Evolutionary conservation across 2,329 filamentous ascomycete species (phyloP).

Genomic region (Cladophialophora chaetospira): DNA sequence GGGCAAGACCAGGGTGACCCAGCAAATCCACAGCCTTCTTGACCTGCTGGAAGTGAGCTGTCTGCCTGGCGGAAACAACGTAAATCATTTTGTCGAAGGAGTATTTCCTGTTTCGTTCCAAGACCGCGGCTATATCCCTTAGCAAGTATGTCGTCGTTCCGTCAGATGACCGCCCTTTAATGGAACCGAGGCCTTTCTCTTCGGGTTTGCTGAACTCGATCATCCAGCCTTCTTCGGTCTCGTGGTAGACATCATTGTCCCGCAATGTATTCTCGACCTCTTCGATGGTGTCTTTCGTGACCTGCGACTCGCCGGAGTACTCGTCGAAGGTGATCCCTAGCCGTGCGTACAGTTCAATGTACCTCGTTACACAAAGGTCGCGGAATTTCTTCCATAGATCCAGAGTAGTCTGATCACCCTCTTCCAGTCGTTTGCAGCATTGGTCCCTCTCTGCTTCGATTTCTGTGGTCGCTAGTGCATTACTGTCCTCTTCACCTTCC

Average conservation of each 20-base stretch:
- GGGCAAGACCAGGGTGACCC: constrained; percentile 66
- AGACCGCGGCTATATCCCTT: constrained; percentile 73
- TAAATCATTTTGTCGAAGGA: constrained; percentile 80
- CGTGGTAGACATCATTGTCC: constrained; percentile 66
- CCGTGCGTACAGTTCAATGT: constrained; percentile 68
- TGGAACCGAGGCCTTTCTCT: constrained; percentile 68
- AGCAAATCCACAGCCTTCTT: constrained; percentile 77
- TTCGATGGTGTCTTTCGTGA: constrained; percentile 67
- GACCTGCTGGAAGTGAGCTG: constrained; percentile 71
- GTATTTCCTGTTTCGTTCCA: constrained; percentile 63
- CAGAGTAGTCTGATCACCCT: constrained; percentile 63
- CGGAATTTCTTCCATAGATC: constrained; percentile 67
- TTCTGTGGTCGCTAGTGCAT: constrained; percentile 45
- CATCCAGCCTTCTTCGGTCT: constrained; percentile 71
- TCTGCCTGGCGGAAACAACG: constrained; percentile 72
- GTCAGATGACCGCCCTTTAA: constrained; percentile 71
- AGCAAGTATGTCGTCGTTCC: constrained; percentile 78
- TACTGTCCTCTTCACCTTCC: constrained; percentile 32
- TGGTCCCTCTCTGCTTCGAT: constrained; percentile 47
- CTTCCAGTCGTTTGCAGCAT: constrained; percentile 73
- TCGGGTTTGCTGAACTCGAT: constrained; percentile 72
- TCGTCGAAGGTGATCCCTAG: constrained; percentile 70
- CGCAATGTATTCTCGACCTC: constrained; percentile 63
- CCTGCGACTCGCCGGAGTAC: constrained; percentile 73
- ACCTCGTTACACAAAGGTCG: constrained; percentile 67